Percentiles rank a stretch among this genome's conserved stretches.
Evolutionary conservation across 495 filamentous ascomycete species (phyloP).

Genomic region (Annulohypoxylon stygium): DNA sequence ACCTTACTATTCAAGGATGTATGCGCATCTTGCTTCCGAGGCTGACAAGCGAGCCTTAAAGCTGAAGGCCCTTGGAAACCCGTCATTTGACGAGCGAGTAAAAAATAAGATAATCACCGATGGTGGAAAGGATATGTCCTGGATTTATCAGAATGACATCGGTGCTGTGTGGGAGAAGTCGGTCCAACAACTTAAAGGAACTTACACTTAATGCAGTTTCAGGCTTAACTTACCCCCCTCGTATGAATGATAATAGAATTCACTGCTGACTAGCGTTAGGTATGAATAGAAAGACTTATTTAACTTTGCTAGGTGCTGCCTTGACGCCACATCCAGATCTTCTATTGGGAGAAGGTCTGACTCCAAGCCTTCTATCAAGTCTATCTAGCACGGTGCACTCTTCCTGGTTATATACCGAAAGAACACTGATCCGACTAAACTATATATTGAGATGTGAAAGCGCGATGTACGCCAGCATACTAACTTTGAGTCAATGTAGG

Average conservation of each 20-base stretch:
- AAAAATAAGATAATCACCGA: conserved; percentile 50
- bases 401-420: not conserved
- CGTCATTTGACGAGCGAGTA: conserved; percentile 47
- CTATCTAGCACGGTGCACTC: not conserved
- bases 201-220: conserved; percentile 9
- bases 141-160: conserved; percentile 64
- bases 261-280: not conserved
- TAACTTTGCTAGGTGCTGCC: not conserved
- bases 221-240: not conserved
- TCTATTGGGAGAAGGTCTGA: not conserved
- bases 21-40: conserved; percentile 52
- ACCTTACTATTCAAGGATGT: conserved; percentile 62
- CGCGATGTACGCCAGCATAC: too few species aligned
- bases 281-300: not conserved
- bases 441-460: too few species aligned
- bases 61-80: conserved; percentile 38
- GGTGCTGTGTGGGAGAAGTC: conserved; percentile 57
- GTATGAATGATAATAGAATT: not conserved
- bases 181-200: conserved; percentile 21
- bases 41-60: conserved; percentile 45
- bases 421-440: too few species aligned
- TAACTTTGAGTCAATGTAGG: too few species aligned
- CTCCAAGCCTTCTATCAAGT: not conserved
- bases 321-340: conserved; percentile 2
- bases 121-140: conserved; percentile 55